phyloP scores from a whole-genome alignment of 1,139 yeast species.

The Blastobotrys apis region DNA sequence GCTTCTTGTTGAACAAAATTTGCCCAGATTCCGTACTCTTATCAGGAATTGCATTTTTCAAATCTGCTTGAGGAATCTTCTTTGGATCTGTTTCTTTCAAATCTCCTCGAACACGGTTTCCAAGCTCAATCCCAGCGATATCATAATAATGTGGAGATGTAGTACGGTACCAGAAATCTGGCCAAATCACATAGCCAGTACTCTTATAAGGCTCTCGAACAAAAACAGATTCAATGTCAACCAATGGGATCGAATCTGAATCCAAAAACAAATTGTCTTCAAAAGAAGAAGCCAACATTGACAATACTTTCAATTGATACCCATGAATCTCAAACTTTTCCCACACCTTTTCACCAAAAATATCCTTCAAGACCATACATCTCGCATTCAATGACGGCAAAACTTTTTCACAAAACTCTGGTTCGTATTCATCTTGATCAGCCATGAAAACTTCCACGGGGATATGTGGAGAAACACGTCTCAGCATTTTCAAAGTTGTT shows the following conservation, averaged over 20 bases:
- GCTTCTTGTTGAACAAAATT: constrained; percentile 59
- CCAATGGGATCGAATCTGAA: constrained; percentile 69
- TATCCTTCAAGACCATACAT: constrained; percentile 60
- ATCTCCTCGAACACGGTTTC: constrained; percentile 42
- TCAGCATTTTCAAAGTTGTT: constrained; percentile 57
- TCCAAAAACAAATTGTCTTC: constrained; percentile 73
- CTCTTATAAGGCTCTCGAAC: constrained; percentile 49
- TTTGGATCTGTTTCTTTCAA: constrained; percentile 25
- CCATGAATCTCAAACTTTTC: constrained; percentile 56
- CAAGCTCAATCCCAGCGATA: constrained; percentile 52
- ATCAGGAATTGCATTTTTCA: constrained; percentile 70
- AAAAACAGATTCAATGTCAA: constrained; percentile 52
- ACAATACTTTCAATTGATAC: constrained; percentile 74
- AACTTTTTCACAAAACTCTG: constrained; percentile 57
- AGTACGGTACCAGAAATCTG: constrained; percentile 77
- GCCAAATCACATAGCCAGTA: constrained; percentile 69
- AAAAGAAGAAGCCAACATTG: constrained; percentile 69
- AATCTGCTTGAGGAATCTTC: constrained; percentile 59
- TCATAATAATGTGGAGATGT: constrained; percentile 65
- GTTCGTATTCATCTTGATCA: constrained; percentile 62
- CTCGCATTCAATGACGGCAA: constrained; percentile 66
- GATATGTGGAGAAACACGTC: constrained; percentile 57
- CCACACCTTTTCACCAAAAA: constrained; percentile 46
- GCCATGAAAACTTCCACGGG: constrained; percentile 82
- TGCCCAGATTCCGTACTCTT: constrained; percentile 84